phyloP scores from a whole-genome alignment of 2,329 filamentous ascomycete genomes.

The Exophiala dermatitidis region DNA sequence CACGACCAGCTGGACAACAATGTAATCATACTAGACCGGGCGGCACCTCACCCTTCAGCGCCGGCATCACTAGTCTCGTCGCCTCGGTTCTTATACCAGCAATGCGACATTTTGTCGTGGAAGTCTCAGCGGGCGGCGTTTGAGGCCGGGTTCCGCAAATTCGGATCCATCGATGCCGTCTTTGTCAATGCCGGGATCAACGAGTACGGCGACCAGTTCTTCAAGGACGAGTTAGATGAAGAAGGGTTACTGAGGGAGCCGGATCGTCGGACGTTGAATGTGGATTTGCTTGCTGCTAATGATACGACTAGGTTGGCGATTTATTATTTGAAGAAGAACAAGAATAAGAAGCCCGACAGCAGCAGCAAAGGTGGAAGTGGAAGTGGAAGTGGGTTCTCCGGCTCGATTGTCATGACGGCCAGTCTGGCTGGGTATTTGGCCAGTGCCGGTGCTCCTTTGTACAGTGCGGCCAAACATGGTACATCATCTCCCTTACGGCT shows the following conservation, averaged over 20 bases:
- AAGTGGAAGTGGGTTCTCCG: too few species aligned
- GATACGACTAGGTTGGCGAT: constrained; percentile 45
- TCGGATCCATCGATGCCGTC: constrained; percentile 41
- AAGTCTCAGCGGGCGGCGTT: constrained; percentile 40
- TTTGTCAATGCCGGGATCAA: constrained; percentile 47
- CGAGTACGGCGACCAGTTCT: constrained; percentile 45
- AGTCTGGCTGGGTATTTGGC: constrained; percentile 46
- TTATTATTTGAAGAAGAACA: constrained; percentile 38
- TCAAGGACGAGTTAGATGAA: constrained; percentile 39
- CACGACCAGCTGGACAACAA: constrained; percentile 34
- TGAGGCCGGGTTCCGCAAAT: constrained; percentile 35
- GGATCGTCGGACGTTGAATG: constrained; percentile 39
- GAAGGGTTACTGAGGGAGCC: constrained; percentile 41
- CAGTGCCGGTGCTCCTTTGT: constrained; percentile 42
- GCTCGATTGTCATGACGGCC: constrained; percentile 43
- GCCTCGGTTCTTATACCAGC: constrained; percentile 32
- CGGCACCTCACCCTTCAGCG: constrained; percentile 24
- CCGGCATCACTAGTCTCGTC: constrained; percentile 29
- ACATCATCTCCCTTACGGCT: background rate
- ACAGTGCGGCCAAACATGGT: constrained; percentile 46
- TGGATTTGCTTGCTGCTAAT: constrained; percentile 43
- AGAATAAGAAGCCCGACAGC: constrained; percentile 26
- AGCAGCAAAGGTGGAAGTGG: too few species aligned
- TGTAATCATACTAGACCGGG: constrained; percentile 37
- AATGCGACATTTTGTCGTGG: constrained; percentile 44